These are phyloP conservation scores for Terfezia boudieri DNA, from an alignment of 495 filamentous ascomycete genomes.

Conservation along the genomic window DNA sequence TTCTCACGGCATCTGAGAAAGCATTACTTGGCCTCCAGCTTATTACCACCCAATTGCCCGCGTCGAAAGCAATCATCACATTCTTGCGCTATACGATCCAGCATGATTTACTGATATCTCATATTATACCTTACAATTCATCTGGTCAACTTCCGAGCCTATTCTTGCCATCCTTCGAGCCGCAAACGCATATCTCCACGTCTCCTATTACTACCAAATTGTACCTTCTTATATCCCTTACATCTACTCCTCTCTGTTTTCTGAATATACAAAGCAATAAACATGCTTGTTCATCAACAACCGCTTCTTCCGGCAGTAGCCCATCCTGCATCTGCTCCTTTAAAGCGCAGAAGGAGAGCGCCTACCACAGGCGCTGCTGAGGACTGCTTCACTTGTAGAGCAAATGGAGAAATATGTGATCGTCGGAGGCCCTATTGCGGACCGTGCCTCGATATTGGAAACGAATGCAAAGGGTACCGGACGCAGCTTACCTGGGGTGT, in stretches of 20 bases:
- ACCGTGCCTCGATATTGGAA: constrained; percentile 74
- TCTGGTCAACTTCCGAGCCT: too few relatives aligned
- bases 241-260: not conserved
- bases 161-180: too few relatives aligned
- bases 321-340: constrained; percentile 12
- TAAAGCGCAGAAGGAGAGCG: constrained; percentile 67
- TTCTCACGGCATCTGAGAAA: too few relatives aligned
- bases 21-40: too few relatives aligned
- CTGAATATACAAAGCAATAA: not conserved
- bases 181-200: too few relatives aligned
- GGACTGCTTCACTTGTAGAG: constrained; percentile 88
- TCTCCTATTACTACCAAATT: too few relatives aligned
- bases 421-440: constrained; percentile 85
- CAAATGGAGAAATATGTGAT: constrained; percentile 66
- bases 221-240: too few relatives aligned
- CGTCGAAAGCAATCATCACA: too few relatives aligned
- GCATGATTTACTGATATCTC: too few relatives aligned
- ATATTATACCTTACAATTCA: too few relatives aligned
- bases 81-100: too few relatives aligned
- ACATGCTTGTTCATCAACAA: not conserved
- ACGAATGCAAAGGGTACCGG: constrained; percentile 92
- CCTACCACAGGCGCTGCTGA: constrained; percentile 75
- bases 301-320: not conserved
- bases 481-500: constrained; percentile 96
- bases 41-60: too few relatives aligned